These are phyloP conservation scores for Schizosaccharomyces octosporus DNA, from an alignment of 805 yeast species.

Conservation along the genomic window DNA sequence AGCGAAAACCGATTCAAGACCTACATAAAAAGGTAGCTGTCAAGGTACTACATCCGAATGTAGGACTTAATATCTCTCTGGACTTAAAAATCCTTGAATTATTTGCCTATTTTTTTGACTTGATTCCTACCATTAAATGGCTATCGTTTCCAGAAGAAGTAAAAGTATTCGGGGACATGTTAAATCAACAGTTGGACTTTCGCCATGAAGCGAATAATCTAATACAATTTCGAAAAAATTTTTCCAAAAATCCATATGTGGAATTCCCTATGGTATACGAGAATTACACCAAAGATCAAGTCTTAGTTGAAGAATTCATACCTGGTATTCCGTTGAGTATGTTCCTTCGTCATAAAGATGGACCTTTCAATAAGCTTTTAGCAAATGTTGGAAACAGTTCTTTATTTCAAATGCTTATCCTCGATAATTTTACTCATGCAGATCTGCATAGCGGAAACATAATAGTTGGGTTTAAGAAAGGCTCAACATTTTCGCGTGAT, in stretches of 20 bases:
- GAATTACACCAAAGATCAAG: constrained; percentile 37
- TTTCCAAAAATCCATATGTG: constrained; percentile 30
- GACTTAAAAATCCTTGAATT: constrained; percentile 66
- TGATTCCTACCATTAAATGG: constrained; percentile 93
- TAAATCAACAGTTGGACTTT: constrained; percentile 72
- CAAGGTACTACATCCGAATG: constrained; percentile 79
- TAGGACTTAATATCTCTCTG: constrained; percentile 42
- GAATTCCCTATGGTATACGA: constrained; percentile 61
- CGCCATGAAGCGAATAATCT: constrained; percentile 74
- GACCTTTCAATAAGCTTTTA: constrained; percentile 22
- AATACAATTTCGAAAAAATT: constrained; percentile 44
- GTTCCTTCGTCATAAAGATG: constrained; percentile 26
- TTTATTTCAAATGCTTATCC: constrained; percentile 71
- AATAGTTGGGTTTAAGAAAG: constrained; percentile 41
- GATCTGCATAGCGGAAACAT: constrained; percentile 95
- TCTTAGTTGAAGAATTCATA: constrained; percentile 66
- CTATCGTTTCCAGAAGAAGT: constrained; percentile 84
- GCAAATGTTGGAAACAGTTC: constrained; percentile 75
- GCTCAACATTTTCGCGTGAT: too few relatives aligned
- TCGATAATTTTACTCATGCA: constrained; percentile 87
- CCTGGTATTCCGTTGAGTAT: constrained; percentile 62
- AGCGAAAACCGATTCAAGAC: constrained; percentile 7
- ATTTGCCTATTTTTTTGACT: constrained; percentile 46
- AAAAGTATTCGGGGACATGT: constrained; percentile 57
- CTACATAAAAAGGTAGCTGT: constrained; percentile 39